Base-by-base conservation (phyloP, 306 rosid species). In the Calophaca sinica region DNA sequence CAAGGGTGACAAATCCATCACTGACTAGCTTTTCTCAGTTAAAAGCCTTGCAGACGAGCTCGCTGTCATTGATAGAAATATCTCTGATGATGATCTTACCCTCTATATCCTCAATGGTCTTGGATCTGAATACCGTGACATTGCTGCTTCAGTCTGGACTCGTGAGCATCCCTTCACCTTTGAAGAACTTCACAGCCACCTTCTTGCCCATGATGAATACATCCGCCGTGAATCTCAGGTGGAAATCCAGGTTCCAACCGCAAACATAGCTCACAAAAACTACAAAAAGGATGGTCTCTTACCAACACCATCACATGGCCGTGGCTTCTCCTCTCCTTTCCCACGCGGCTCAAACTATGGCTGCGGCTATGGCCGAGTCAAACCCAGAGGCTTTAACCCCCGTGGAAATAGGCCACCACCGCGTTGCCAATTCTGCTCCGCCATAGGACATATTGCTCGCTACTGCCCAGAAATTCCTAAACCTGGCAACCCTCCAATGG, bases 101-200 rank as follows among this genome's bases (percentile, higher is more conserved):
- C 36, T 33, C 44, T 39, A 39, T 4, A 39, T 39, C 3, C 8
- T 5, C 3, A 39, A 5, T 39, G 6, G 44, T 4, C 36, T 33
- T 33, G 36, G 36, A 3, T 2, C 36, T 33, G 36, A 33, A 33
- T 2, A 33, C 2, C 42, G 0, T 33, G 65, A 32, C 2, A 59
- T 35, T 1, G 46, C 3, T 12, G 46, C 46, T 46, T 61, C 29
- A 0, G 35, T 61, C 5, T 11, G 29, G 1, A 35, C 66, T 2
- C 5, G 66, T 5, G 46, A 61, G 3, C 66, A 35, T 3, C 46
- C 66, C 0, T 33, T 62, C 35, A 62, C 69, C 4, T 62, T 41
- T 62, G 35, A 62, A 10, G 31, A 62, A 7, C 51, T 62, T 4
- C 69, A 39, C 8, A 41, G 13, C 51, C 69, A 62, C 14, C 68